Base-by-base conservation (phyloP, 306 rosid species). In the Bauhinia variegata region DNA sequence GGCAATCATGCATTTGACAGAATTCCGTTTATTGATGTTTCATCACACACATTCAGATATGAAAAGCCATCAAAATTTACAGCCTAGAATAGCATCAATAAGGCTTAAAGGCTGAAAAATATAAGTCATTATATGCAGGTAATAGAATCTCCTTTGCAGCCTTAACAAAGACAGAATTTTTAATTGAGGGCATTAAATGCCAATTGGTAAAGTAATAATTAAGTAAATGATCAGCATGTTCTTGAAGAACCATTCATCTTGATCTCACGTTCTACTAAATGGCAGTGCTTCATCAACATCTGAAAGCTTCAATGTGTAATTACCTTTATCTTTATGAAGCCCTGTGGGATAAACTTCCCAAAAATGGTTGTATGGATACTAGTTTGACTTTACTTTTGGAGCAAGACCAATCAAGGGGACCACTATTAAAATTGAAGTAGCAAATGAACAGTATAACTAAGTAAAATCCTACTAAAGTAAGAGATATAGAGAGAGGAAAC, bases 201-300 rank as follows among this genome's bases (percentile, higher is more conserved):
- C 57, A 0, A 59, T 41, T 32, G 30, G 64, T 36, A 65, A n/a
- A n/a, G 30, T 12, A 17, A 7, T 14, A 31, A 9, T 8, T 34
- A 39, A 30, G 65, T 19, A 23, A 23, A 23, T 23, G 28, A 23
- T 23, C 28, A 23, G 28, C 28, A 23, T 23, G 28, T 23, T 23
- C 1, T 23, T 23, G 28, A 63, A 54, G 49, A 68, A 63, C 54
- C 38, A 67, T 68, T 61, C 50, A 54, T 23, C 10, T 36, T 51
- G 30, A 53, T 55, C 31, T 54, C 6, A 62, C 66, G 36, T 37
- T 43, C 42, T 34, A 14, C 33, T 36, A 14, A 33, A 56, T 16
- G 36, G 67, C 17, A 64, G 16, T 17, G 10, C 65, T 18, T 11
- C 65, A 39, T 37, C 8, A 38, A 39, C 48, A 55, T 49, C 15